Evolutionary conservation across 495 filamentous ascomycete species (phyloP), one percentile per base, ranked within the genome.

Genomic region (Parachaetomium inaequale): DNA sequence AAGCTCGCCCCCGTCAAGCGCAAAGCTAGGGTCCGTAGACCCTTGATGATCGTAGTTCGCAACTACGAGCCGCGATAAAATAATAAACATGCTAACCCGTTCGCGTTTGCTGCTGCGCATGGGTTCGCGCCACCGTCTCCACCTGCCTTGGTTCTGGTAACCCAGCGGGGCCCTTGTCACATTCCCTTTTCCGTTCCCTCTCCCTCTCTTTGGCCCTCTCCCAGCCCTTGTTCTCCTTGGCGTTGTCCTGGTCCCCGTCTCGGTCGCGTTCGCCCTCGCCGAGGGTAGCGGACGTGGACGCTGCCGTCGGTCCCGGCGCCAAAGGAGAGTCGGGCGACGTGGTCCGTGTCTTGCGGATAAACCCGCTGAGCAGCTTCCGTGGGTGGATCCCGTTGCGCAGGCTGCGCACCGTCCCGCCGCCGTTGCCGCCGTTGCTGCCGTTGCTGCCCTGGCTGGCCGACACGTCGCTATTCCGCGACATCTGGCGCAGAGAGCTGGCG

Each of bases 311-410:
- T 26, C 25, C 40, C 42, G 64, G 51, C 29, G 65, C 60, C 15
- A 66, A 58, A 7, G 62, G 50, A 17, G 64, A 59, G 26, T 75
- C 67, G 2, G 67, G 65, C 21, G 68, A 66, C 3, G 70, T 70
- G 25, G 67, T 75, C 19, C 70, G 62, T 31, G 72, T 76, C 65
- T 77, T 78, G 29, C 73, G 66, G 32, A 80, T 78, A 32, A 82
- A 71, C 12, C 80, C 78, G 47, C 76, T 80, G 31, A 83, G 68
- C 51, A 83, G 81, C 60, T 75, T 76, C 6, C 78, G 69, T 34
- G 76, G 68, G 38, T 78, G 73, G 45, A 76, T 73, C 19, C 67
- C 74, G 49, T 70, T 73, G 57, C 73, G 63, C 55, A 76, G 26
- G 49, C 71, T 69, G 28, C 75, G 73, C 55, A 77, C 74, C n/a